Conservation (phyloP, 352 stramenopile species). For the Phytophthora pluvialis region DNA sequence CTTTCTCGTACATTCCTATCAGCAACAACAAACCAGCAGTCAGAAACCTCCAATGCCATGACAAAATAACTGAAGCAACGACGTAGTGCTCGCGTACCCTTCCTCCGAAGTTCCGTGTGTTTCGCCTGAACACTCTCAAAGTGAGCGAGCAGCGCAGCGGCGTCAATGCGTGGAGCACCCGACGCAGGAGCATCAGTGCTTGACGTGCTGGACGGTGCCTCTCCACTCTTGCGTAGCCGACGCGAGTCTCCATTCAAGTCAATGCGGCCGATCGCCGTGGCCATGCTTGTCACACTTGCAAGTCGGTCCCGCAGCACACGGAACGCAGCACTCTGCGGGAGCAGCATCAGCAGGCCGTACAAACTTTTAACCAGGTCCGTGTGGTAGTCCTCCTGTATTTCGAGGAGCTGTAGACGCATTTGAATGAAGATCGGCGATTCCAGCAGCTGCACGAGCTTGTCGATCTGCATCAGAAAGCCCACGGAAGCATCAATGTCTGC, state of each 20-base stretch:
- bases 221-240: conserved; percentile 25
- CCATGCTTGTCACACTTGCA: conserved; percentile 89
- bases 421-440: conserved; percentile 99
- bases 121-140: conserved; percentile 80
- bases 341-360: conserved; percentile 97
- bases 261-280: conserved; percentile 81
- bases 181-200: conserved; percentile 20
- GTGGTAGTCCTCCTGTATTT: conserved; percentile 96
- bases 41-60: neutral
- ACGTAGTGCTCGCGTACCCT: conserved; percentile 44
- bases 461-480: conserved; percentile 99
- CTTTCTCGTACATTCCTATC: conserved; percentile 71
- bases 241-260: conserved; percentile 50
- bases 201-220: conserved; percentile 18
- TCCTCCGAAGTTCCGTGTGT: conserved; percentile 72
- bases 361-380: conserved; percentile 96
- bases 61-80: neutral
- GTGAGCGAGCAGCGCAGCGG: conserved; percentile 61
- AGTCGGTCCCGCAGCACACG: conserved; percentile 84
- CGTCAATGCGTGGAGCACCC: conserved; percentile 48
- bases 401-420: conserved; percentile 97
- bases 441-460: conserved; percentile 99
- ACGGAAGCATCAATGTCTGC: conserved; percentile 97
- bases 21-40: conserved; percentile 7
- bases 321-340: conserved; percentile 94